phyloP scores from a whole-genome alignment of 768 basidiomycete genomes.

The Sporobolomyces roseus region DNA sequence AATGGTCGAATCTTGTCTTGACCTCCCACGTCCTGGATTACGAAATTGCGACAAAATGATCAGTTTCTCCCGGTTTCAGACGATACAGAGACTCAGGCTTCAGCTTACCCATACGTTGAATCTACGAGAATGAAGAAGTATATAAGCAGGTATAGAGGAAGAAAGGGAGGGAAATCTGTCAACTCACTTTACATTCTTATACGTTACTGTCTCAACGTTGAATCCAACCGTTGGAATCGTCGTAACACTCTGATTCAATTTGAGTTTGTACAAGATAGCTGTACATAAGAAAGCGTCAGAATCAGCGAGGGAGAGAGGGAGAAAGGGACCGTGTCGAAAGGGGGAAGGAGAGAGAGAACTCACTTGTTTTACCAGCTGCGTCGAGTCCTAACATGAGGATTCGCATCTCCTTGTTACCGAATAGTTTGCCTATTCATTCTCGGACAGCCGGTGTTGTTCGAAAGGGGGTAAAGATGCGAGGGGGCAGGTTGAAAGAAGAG shows the following conservation, averaged over 20 bases:
- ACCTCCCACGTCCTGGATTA: slow-evolving; percentile 66
- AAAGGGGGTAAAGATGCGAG: too few relatives aligned
- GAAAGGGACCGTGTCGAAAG: not conserved
- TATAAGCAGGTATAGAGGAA: not conserved
- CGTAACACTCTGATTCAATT: slow-evolving; percentile 96
- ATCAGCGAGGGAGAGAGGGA: not conserved
- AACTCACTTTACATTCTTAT: slow-evolving; percentile 71
- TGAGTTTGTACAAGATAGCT: slow-evolving; percentile 99
- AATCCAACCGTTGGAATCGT: slow-evolving; percentile 98
- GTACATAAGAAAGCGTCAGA: too few relatives aligned
- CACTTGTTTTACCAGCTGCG: slow-evolving; percentile 97
- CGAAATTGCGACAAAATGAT: not conserved
- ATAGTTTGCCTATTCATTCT: slow-evolving; percentile 52
- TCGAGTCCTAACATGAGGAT: slow-evolving; percentile 84
- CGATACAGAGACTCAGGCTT: not conserved
- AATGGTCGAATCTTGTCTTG: slow-evolving; percentile 98
- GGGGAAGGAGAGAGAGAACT: slow-evolving; percentile 46
- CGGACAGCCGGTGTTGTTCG: too few relatives aligned
- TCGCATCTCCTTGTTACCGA: slow-evolving; percentile 97
- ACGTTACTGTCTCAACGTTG: slow-evolving; percentile 98
- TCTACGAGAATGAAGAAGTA: too few relatives aligned
- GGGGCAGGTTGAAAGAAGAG: too few relatives aligned
- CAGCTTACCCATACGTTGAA: slow-evolving; percentile 52
- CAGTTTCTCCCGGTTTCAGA: not conserved
- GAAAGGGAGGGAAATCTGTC: not conserved